Evolutionary conservation across 2,329 filamentous ascomycete species (phyloP).

Genomic region (Keithomyces neogunnii): DNA sequence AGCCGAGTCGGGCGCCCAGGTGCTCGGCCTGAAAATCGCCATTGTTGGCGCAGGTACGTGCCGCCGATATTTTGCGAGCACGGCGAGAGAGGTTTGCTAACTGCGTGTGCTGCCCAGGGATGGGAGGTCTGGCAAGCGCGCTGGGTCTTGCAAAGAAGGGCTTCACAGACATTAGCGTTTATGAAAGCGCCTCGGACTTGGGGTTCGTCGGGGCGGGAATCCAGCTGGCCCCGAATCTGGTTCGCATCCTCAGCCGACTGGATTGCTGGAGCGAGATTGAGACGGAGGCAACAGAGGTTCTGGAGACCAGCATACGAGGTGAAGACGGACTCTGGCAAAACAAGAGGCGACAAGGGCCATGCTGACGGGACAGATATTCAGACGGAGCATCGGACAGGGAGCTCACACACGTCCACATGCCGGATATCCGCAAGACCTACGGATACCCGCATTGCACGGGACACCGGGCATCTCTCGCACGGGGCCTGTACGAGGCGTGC

Average conservation of each 20-base stretch:
- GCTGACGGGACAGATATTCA: slow-evolving; percentile 13
- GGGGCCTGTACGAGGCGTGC: slow-evolving; percentile 63
- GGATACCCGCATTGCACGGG: slow-evolving; percentile 73
- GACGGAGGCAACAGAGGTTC: slow-evolving; percentile 61
- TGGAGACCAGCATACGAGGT: slow-evolving; percentile 65
- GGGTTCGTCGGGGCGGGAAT: slow-evolving; percentile 81
- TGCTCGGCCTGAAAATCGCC: neutral
- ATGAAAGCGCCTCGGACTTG: slow-evolving; percentile 62
- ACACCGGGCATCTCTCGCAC: slow-evolving; percentile 64
- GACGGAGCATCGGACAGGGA: slow-evolving; percentile 62
- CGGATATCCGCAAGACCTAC: slow-evolving; percentile 59
- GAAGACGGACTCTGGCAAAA: neutral
- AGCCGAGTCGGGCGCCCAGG: too few species aligned
- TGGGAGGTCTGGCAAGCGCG: slow-evolving; percentile 68
- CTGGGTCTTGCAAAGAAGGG: slow-evolving; percentile 68
- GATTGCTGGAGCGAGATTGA: slow-evolving; percentile 68
- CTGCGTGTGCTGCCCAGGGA: slow-evolving; percentile 39
- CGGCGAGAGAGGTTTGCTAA: too few species aligned
- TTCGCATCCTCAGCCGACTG: slow-evolving; percentile 63
- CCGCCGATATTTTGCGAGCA: neutral
- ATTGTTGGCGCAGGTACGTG: neutral
- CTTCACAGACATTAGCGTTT: slow-evolving; percentile 65
- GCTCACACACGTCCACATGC: slow-evolving; percentile 61
- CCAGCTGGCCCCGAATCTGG: slow-evolving; percentile 75
- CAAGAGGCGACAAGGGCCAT: neutral